A percentile compares a stretch with the other conserved stretches of the same genome.
These are phyloP conservation scores for Nannizziopsis barbatae DNA, from an alignment of 2,329 filamentous ascomycete species.

Conservation along the genomic window DNA sequence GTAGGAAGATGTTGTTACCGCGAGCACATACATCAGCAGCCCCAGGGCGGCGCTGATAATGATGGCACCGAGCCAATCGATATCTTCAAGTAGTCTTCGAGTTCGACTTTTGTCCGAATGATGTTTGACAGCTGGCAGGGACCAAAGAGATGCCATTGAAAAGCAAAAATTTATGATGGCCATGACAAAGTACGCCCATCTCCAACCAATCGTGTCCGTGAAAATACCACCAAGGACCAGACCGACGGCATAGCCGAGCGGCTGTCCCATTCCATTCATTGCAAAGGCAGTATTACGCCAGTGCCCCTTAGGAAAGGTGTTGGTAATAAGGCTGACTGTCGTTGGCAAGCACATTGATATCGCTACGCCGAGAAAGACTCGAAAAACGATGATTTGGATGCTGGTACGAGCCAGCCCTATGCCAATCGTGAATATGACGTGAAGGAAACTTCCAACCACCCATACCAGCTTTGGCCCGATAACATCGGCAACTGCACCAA, in stretches of 20 bases:
- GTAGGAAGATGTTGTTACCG: slow-evolving; percentile 16
- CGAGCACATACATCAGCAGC: slow-evolving; percentile 39
- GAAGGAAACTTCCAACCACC: slow-evolving; percentile 35
- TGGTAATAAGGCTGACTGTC: slow-evolving; percentile 39
- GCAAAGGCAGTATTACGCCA: slow-evolving; percentile 42
- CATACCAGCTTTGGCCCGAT: slow-evolving; percentile 39
- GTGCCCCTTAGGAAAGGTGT: slow-evolving; percentile 34
- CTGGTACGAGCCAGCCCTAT: slow-evolving; percentile 30
- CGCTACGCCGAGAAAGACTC: slow-evolving; percentile 36
- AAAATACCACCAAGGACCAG: slow-evolving; percentile 42
- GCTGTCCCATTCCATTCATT: slow-evolving; percentile 39
- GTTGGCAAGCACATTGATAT: slow-evolving; percentile 38
- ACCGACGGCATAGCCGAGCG: slow-evolving; percentile 40
- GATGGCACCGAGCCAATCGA: slow-evolving; percentile 41
- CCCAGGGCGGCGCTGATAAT: slow-evolving; percentile 37
- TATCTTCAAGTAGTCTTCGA: slow-evolving; percentile 28
- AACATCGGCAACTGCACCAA: slow-evolving; percentile 41
- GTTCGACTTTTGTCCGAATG: slow-evolving; percentile 19
- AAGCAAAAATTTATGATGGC: slow-evolving; percentile 33
- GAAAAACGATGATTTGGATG: slow-evolving; percentile 37
- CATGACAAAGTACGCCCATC: slow-evolving; percentile 38
- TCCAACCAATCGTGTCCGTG: slow-evolving; percentile 42
- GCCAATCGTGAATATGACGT: slow-evolving; percentile 32
- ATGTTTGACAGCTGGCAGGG: slow-evolving; percentile 25
- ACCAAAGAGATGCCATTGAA: slow-evolving; percentile 29